Evolutionary conservation across 2,329 filamentous ascomycete genomes (phyloP), one percentile per base, ranked within the genome.

Genomic region (Phialemoniopsis sp.): DNA sequence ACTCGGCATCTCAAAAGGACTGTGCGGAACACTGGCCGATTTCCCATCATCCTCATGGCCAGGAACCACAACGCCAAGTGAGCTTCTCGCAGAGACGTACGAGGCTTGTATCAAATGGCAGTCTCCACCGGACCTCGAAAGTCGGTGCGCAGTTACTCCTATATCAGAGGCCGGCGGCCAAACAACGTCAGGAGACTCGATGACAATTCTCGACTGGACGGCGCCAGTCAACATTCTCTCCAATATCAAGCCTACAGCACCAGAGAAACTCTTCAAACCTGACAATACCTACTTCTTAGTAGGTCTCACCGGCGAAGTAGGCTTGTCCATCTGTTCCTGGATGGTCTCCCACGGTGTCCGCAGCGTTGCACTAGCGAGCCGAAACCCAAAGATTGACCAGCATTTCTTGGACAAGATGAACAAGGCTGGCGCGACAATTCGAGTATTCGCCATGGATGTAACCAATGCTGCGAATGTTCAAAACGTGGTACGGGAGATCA

Each of bases 281-380:
- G 32, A 44, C 41, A 37, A 30, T 13, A 62, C 60, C 0, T 64
- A 65, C 36, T 48, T 53, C 13, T 39, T 64, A 3, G 50, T 57
- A 6, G 61, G 61, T 0, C 40, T 63, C 17, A 45, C 58, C 0
- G 52, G 59, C 5, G 56, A 50, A 3, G 18, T 65, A 15, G 66
- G 64, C 6, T 47, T 51, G 8, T 65, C 63, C 0, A 46, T 66
- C 3, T 57, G 50, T 33, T 43, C 56, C 9, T 66, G 55, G 54
- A 67, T 66, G 63, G 45, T 57, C 7, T 37, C 44, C 1, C 46
- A 51, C 10, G 64, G 65, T 3, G 63, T 62, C 3, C 50, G 51
- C 29, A 32, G 60, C 39, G 28, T 68, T 4, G 59, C 54, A 13
- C 34, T 72, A 2, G 56, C 59, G 2, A 66, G 61, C 39, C 57